These are phyloP conservation scores for Inonotus hispidus DNA, from an alignment of 1,284 basidiomycete genomes.

Conservation along the genomic window DNA sequence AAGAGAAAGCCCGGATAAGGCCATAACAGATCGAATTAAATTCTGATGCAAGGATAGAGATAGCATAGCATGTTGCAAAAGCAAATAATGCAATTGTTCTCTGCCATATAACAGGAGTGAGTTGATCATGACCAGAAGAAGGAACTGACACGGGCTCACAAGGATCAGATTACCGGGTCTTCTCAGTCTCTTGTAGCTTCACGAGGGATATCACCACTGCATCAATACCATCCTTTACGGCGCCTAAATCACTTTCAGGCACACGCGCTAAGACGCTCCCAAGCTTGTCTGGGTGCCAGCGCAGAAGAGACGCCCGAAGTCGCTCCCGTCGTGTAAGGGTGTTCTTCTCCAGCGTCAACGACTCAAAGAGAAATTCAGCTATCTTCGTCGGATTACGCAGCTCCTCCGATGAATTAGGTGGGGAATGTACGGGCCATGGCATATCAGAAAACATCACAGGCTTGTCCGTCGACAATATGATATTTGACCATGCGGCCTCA, in stretches of 20 bases:
- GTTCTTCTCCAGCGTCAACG: conserved; percentile 37
- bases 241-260: conserved; percentile 42
- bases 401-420: conserved; percentile 42
- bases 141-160: not conserved
- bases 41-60: not conserved
- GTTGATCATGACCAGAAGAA: not conserved
- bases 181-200: conserved; percentile 15
- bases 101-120: not conserved
- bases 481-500: conserved; percentile 39
- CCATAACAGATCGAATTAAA: not conserved
- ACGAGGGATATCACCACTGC: conserved; percentile 16
- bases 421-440: conserved; percentile 18
- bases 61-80: not conserved
- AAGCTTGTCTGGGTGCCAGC: conserved; percentile 75
- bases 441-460: conserved; percentile 9
- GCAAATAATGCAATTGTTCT: not conserved
- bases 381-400: conserved; percentile 34
- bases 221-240: conserved; percentile 19
- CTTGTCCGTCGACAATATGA: conserved; percentile 4
- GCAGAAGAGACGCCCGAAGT: conserved; percentile 52
- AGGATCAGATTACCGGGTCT: not conserved
- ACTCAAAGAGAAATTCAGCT: conserved; percentile 49
- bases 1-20: not conserved
- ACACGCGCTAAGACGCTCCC: conserved; percentile 45
- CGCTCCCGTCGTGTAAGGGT: conserved; percentile 44